A percentile compares a stretch with the other conserved stretches of the same genome.
Conservation (phyloP, 345 rosid genomes). For the Citrus reticulata region DNA sequence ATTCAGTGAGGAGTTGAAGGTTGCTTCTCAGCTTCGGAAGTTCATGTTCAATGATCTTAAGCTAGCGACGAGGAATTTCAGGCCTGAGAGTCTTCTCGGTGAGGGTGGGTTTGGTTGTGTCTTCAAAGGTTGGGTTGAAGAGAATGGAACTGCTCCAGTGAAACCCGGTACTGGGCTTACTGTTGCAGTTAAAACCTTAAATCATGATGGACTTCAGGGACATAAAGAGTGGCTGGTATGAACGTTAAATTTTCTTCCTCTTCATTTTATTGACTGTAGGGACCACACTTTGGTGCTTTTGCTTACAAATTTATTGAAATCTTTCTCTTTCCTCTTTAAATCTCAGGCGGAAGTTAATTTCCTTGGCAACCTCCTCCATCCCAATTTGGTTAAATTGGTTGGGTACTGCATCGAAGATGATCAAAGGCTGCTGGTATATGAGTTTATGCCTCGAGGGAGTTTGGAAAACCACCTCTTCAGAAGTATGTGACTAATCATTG, state of each 20-base stretch:
- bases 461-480: conserved; percentile 83
- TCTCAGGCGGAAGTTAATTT: conserved; percentile 75
- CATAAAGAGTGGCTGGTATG: conserved; percentile 96
- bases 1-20: conserved; percentile 62
- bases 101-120: conserved; percentile 97
- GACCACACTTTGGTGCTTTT: conserved; percentile 1
- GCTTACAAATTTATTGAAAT: neutral
- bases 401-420: conserved; percentile 85
- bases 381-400: conserved; percentile 67
- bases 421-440: conserved; percentile 68
- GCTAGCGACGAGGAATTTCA: conserved; percentile 72
- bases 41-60: conserved; percentile 71
- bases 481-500: conserved; percentile 41
- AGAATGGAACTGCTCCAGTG: conserved; percentile 84
- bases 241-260: conserved; percentile 2
- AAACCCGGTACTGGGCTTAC: conserved; percentile 92
- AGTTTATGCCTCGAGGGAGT: conserved; percentile 83
- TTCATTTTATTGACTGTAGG: neutral
- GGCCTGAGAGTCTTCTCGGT: conserved; percentile 85
- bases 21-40: conserved; percentile 67
- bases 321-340: conserved; percentile 4
- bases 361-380: conserved; percentile 74
- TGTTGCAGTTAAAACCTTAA: conserved; percentile 88
- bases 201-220: conserved; percentile 95
- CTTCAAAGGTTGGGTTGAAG: conserved; percentile 92